Evolutionary conservation across 202 grass and related monocot species (phyloP), one percentile per base, ranked within the genome.

Genomic region (Elaeis oleifera): DNA sequence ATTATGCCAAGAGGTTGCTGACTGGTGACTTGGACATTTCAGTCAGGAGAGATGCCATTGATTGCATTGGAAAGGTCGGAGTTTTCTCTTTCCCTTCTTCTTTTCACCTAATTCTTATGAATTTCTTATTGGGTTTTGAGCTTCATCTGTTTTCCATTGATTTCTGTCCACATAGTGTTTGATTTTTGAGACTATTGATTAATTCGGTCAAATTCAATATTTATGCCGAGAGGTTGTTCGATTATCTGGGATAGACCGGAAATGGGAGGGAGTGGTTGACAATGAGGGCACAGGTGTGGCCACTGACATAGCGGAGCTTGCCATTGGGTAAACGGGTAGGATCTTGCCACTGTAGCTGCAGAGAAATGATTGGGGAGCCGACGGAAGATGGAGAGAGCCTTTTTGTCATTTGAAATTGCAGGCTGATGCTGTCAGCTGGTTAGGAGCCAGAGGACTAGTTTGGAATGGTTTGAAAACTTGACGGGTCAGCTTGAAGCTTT

Each of bases 261-360:
- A 16, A 87, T 90, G 5, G 56, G 31, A 95, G 28, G 75, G 75
- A 66, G 4, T 78, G 75, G 18, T 84, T 61, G 52, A 90, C 61
- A 23, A 82, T 68, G 69, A 95, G 77, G 14, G 84, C 77, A 16
- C 83, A 83, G 59, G 76, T 90, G 52, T 90, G 58, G 27, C 85
- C 85, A 49, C 86, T 82, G 13, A 95, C 65, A 13, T 95, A 90
- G 24, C 86, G 80, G 22, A 95, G 90, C 64, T 72, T 80, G 8
- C 83, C 85, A 18, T 90, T 83, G 5, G 65, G 50, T 78, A 27
- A 24, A 11, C 28, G 5, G 19, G 17, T 53, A 55, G 17, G 58
- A 75, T 48, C 53, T 56, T 20, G 27, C 51, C 0, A 55, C 58
- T 11, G 58, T 25, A 65, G 64, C 58, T 27, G 23, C 69, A 65